Conservation (phyloP, 345 rosid species). For the Tarenaya hassleriana region DNA sequence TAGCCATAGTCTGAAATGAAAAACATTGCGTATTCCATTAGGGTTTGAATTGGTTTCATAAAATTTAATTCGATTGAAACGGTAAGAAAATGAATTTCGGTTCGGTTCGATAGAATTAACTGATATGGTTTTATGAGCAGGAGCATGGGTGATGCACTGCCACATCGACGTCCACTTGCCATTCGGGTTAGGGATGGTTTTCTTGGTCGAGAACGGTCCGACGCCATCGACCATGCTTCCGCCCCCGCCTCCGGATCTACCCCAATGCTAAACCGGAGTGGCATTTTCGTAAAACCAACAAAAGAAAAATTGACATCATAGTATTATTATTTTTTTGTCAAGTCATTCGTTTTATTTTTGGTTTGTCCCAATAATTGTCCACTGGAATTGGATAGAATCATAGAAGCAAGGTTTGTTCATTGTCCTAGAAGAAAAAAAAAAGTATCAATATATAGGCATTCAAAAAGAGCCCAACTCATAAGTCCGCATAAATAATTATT, state of each 20-base stretch:
- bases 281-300: neutral
- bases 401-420: no score
- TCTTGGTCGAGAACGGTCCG: conserved; percentile 55
- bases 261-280: conserved; percentile 34
- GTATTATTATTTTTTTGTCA: no score
- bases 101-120: neutral
- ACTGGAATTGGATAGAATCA: no score
- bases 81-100: no score
- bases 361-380: no score
- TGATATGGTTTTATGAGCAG: conserved; percentile 22
- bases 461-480: no score
- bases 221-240: conserved; percentile 46
- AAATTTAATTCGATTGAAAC: neutral
- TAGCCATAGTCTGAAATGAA: no score
- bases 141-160: conserved; percentile 69
- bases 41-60: neutral
- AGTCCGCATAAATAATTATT: no score
- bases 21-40: neutral
- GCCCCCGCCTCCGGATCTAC: conserved; percentile 68
- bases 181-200: conserved; percentile 50
- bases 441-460: no score
- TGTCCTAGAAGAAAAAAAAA: no score
- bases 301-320: neutral
- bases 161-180: conserved; percentile 61
- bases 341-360: no score